Evolutionary conservation across 2,329 filamentous ascomycete species (phyloP), one percentile per base, ranked within the genome.

Genomic region (Talaromyces sp.): DNA sequence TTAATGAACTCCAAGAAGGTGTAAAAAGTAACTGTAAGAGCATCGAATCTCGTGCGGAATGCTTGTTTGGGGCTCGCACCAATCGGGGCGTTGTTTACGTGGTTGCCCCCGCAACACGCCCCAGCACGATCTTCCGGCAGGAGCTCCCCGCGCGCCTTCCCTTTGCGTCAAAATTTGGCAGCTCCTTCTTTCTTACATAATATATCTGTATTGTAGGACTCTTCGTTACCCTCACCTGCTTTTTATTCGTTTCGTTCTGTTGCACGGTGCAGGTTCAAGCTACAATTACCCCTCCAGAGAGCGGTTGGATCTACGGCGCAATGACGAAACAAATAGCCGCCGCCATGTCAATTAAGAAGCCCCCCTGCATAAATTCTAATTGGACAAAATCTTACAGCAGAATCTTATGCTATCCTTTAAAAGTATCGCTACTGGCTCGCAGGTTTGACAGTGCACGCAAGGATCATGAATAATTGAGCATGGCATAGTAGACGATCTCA

Each of bases 41-140:
- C 13, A 31, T 35, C 31, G 9, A 31, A 54, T 5, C 13, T 13
- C n/a, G 19, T 25, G 52, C 17, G n/a, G 52, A 56, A 56, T 56
- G 31, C 17, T 54, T 63, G 39, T 57, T 57, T 63, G 19, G 37
- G 31, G n/a, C 17, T 47, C 41, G 33, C 27, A 35, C 61, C 52
- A 63, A 63, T 57, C 19, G 49, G 50, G 61, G 17, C 37, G 50
- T 15, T 63, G 61, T 56, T 63, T 17, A 57, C 37, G 37, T 35
- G 37, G 61, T 63, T 63, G 61, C 61, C 61, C 39, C 50, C 49
- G 61, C 61, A 63, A 63, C 61, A 43, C 19, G 17, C 22, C 22
- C 5, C 54, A 57, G 52, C 33, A 33, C n/a, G 27, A 9, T 27
- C 45, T 7, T 15, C 47, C 25, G 47, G 47, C 15, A 50, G 47